Percentiles rank a stretch among this genome's conserved stretches.
These are phyloP conservation scores for Kodamaea neixiangensis DNA, from an alignment of 805 yeast genomes.

Conservation along the genomic window DNA sequence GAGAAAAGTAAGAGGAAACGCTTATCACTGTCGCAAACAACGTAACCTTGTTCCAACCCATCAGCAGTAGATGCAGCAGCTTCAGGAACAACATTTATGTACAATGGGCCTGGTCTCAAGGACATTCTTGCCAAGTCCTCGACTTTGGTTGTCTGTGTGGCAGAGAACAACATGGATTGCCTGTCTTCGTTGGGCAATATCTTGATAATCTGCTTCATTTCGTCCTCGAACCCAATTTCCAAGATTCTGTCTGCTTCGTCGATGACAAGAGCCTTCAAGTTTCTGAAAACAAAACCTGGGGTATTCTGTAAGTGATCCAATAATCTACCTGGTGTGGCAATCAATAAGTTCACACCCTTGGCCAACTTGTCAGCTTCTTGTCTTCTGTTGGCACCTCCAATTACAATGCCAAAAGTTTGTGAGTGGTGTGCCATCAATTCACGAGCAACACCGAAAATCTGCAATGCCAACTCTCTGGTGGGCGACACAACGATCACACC, in stretches of 20 bases:
- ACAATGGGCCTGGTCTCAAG: conserved; percentile 86
- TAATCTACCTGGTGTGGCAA: conserved; percentile 97
- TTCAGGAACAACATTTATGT: conserved; percentile 88
- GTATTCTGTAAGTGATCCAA: conserved; percentile 97
- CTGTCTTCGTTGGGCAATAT: conserved; percentile 90
- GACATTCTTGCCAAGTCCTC: conserved; percentile 98
- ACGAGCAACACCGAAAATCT: conserved; percentile 96
- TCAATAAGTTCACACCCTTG: conserved; percentile 90
- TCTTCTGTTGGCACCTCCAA: conserved; percentile 98
- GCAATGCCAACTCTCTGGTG: conserved; percentile 95
- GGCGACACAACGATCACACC: conserved; percentile 96
- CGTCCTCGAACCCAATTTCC: conserved; percentile 98
- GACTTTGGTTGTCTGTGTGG: conserved; percentile 98
- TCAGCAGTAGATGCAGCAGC: conserved; percentile 89
- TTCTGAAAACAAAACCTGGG: conserved; percentile 88
- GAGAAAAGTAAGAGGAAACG: conserved; percentile 88
- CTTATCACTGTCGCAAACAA: conserved; percentile 94
- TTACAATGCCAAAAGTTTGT: conserved; percentile 94
- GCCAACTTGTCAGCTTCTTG: conserved; percentile 93
- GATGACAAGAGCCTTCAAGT: conserved; percentile 88
- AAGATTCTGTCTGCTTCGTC: conserved; percentile 98
- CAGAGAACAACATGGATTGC: conserved; percentile 97
- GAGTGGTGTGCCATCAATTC: conserved; percentile 88
- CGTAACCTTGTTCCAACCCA: conserved; percentile 98
- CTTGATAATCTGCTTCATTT: conserved; percentile 94